These are phyloP conservation scores for Cystobasidium ongulense DNA, from an alignment of 768 basidiomycete species.

Conservation along the genomic window DNA sequence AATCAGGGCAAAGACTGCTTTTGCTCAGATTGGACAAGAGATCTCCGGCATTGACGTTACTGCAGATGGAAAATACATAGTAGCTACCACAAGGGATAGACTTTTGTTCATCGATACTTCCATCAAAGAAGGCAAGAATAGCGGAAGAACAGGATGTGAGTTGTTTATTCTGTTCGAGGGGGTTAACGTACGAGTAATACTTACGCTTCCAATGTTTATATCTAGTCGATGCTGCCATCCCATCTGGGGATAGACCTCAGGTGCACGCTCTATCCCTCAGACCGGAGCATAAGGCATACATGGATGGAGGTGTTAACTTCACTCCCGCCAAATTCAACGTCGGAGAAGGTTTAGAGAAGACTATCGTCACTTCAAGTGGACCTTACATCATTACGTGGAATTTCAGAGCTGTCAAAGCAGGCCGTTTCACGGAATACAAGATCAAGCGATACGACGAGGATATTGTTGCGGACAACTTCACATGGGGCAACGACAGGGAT, in stretches of 20 bases:
- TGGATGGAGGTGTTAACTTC: slow-evolving; percentile 72
- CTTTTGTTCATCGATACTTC: slow-evolving; percentile 87
- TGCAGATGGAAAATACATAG: slow-evolving; percentile 84
- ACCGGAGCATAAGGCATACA: slow-evolving; percentile 86
- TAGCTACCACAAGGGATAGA: slow-evolving; percentile 91
- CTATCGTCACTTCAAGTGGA: slow-evolving; percentile 89
- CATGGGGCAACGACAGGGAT: slow-evolving; percentile 91
- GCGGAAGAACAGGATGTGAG: slow-evolving; percentile 32
- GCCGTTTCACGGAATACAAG: slow-evolving; percentile 80
- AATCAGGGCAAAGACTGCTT: slow-evolving; percentile 96
- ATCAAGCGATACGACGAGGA: slow-evolving; percentile 85
- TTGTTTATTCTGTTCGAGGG: not conserved
- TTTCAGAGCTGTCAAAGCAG: slow-evolving; percentile 89
- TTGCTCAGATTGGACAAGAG: slow-evolving; percentile 89
- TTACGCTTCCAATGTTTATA: too few species aligned
- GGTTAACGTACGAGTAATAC: too few species aligned
- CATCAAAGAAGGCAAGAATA: slow-evolving; percentile 63
- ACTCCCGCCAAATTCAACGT: slow-evolving; percentile 88
- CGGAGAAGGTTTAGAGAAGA: slow-evolving; percentile 77
- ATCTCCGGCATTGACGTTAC: slow-evolving; percentile 92
- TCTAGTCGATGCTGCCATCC: slow-evolving; percentile 92
- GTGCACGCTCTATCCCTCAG: slow-evolving; percentile 79
- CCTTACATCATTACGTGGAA: slow-evolving; percentile 61
- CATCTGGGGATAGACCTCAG: slow-evolving; percentile 82
- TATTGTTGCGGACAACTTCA: slow-evolving; percentile 96